These are phyloP conservation scores for Jacaranda copaia DNA, from an alignment of 257 asterid genomes.

Conservation along the genomic window DNA sequence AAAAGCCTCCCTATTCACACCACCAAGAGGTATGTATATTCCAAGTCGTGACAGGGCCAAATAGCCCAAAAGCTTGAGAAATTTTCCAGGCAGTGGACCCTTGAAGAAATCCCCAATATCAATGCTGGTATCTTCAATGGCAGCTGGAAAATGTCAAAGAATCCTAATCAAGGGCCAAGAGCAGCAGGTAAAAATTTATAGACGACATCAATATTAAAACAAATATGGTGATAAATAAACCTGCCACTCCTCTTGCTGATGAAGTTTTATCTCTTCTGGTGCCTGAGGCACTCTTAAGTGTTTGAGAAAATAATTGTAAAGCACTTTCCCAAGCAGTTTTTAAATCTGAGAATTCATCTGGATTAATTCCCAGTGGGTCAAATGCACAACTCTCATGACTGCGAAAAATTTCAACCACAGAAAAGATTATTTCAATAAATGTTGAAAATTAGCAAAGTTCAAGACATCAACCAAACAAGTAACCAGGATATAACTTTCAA, in stretches of 20 bases:
- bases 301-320: constrained; percentile 54
- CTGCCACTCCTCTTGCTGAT: constrained; percentile 89
- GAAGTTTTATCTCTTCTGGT: constrained; percentile 75
- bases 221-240: constrained; percentile 47
- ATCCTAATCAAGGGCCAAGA: constrained; percentile 63
- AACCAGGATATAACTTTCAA: constrained; percentile 10
- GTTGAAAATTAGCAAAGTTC: constrained; percentile 9
- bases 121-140: constrained; percentile 95
- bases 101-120: constrained; percentile 97
- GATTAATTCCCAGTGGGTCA: constrained; percentile 80
- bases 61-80: constrained; percentile 89
- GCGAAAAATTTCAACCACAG: constrained; percentile 36
- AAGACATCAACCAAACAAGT: constrained; percentile 3
- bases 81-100: constrained; percentile 96
- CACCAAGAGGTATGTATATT: constrained; percentile 95
- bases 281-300: constrained; percentile 69
- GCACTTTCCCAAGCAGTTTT: constrained; percentile 58
- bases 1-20: constrained; percentile 93
- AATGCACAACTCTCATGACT: constrained; percentile 63
- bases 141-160: constrained; percentile 80
- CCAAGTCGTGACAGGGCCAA: constrained; percentile 93
- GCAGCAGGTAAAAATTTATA: constrained; percentile 44
- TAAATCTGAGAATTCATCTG: constrained; percentile 56
- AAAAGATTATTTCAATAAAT: constrained; percentile 25
- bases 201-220: constrained; percentile 14